Percentiles rank a stretch among this genome's conserved stretches.
phyloP scores from a whole-genome alignment of 805 yeast genomes.

The Teunomyces pallodes region DNA sequence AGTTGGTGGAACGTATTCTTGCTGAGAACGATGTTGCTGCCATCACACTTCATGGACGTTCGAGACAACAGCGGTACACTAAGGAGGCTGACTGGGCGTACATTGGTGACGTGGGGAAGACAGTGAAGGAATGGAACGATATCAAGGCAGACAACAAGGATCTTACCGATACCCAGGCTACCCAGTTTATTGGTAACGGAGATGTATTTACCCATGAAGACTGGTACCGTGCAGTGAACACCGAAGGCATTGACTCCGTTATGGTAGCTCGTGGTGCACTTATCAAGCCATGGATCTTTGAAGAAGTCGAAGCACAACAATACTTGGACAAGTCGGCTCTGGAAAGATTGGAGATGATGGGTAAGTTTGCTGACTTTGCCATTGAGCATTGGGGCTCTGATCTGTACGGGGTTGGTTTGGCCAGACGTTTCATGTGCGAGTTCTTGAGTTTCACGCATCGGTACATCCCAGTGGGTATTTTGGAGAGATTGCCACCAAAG shows the following conservation, averaged over 20 bases:
- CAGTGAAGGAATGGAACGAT: conserved; percentile 59
- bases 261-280: conserved; percentile 98
- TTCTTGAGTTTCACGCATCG: conserved; percentile 91
- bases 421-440: conserved; percentile 91
- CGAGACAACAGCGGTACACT: conserved; percentile 94
- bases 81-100: conserved; percentile 92
- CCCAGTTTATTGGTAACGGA: conserved; percentile 92
- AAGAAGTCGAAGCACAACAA: conserved; percentile 88
- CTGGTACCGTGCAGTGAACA: conserved; percentile 70
- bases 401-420: conserved; percentile 84
- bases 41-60: conserved; percentile 92
- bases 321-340: conserved; percentile 86
- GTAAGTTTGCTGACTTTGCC: conserved; percentile 72
- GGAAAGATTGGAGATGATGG: conserved; percentile 78
- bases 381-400: conserved; percentile 98
- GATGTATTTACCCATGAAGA: conserved; percentile 86
- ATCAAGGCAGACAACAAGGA: conserved; percentile 52
- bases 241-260: conserved; percentile 79
- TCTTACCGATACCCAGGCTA: conserved; percentile 52
- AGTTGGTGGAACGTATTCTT: conserved; percentile 67
- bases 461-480: conserved; percentile 89
- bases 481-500: conserved; percentile 84
- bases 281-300: conserved; percentile 98
- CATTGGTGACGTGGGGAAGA: conserved; percentile 66
- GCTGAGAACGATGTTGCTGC: conserved; percentile 83